Base-by-base conservation (phyloP, 192 early-diverging fungal genomes). In the Umbelopsis ramanniana region DNA sequence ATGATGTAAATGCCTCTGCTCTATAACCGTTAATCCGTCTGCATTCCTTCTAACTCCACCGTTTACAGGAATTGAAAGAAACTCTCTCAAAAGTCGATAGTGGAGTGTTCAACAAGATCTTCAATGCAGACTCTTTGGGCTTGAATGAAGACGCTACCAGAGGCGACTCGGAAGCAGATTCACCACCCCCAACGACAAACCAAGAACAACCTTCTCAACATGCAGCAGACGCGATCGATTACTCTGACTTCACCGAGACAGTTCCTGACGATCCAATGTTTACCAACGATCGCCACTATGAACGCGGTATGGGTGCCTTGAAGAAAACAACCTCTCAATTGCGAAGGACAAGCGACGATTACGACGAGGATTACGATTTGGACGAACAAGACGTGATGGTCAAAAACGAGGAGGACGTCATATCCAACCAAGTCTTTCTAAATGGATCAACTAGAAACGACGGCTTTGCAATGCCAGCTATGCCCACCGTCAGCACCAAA, bases 221-320 rank as follows among this genome's bases (percentile, higher is more conserved):
- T 55, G 81, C 84, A 29, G 83, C 81, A 26, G 89, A 94, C 76
- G 94, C 94, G 2, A 79, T 94, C 2, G 94, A 97, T 77, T 97
- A 86, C 74, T 94, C 91, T 0, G 92, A 93, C 63, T 89, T 92
- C 72, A 86, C 94, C 70, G 95, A 97, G 66, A 74, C 91, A 19
- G 90, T 89, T 4, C 90, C 94, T 1, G 93, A 95, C 48, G 80
- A 83, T 46, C 79, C 54, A 46, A 84, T 77, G 79, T 81, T 83
- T 70, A 82, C 76, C 35, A 74, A 73, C 37, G 79, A 80, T 29
- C 81, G 87, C 8, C 74, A 84, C 60, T 78, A 85, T 23, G 71
- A 78, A 21, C 79, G 82, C 3, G 77, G 81, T n/a, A 72, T 76
- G 22, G 72, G 80, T 6, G 76, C 83, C 26, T 69, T 52, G 8